phyloP scores from a whole-genome alignment of 768 basidiomycete species.

The Trametopsis cervina region DNA sequence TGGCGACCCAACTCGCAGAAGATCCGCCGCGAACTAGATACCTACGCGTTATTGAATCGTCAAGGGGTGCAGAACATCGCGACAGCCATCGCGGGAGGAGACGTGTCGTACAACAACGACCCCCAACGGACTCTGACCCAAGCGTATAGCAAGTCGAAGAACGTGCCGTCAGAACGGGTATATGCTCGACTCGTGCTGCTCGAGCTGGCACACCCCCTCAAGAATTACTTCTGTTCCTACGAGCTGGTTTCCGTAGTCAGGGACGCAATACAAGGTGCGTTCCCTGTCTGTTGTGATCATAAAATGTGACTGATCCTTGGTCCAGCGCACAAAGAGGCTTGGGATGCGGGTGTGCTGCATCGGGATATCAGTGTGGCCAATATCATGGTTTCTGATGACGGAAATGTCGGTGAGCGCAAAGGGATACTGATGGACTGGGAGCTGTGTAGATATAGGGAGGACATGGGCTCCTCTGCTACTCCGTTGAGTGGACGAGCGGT shows the following conservation, averaged over 20 bases:
- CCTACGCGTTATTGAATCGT: background rate
- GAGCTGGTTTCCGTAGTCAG: background rate
- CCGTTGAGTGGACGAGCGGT: background rate
- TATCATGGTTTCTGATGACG: background rate
- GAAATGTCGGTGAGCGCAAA: background rate
- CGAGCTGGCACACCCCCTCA: background rate
- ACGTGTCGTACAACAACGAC: background rate
- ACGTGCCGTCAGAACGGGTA: background rate
- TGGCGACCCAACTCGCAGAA: background rate
- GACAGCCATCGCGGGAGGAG: conserved; percentile 1
- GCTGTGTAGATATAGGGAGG: conserved; percentile 8
- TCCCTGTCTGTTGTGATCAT: background rate
- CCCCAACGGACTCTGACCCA: background rate
- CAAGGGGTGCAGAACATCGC: background rate
- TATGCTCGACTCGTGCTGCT: background rate
- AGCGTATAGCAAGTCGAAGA: background rate
- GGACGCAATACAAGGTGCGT: background rate
- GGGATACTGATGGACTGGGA: conserved; percentile 12
- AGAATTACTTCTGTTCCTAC: background rate
- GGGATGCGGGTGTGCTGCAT: conserved; percentile 4
- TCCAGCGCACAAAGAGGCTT: conserved; percentile 6
- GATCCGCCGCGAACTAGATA: conserved; percentile 1
- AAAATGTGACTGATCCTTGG: background rate
- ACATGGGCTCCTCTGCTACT: background rate
- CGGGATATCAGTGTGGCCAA: conserved; percentile 8